phyloP scores from a whole-genome alignment of 768 basidiomycete genomes.

The Trametes coccinea region DNA sequence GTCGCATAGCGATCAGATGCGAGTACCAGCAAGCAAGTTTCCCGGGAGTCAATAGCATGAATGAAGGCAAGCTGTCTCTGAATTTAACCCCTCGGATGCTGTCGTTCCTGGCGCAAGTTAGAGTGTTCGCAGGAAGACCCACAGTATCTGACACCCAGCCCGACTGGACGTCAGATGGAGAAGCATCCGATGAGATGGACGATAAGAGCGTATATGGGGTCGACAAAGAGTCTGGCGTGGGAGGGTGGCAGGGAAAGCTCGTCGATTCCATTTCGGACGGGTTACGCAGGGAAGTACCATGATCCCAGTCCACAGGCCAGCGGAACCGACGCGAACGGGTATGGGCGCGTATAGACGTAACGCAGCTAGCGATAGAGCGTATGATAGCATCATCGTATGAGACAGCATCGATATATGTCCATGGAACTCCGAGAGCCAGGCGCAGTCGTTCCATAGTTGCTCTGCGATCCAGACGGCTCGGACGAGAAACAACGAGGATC shows the following conservation, averaged over 20 bases:
- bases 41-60: slow-evolving; percentile 55
- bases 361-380: slow-evolving; percentile 43
- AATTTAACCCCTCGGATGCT: slow-evolving; percentile 29
- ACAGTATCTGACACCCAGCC: too few species aligned
- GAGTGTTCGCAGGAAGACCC: slow-evolving; percentile 18
- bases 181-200: not conserved
- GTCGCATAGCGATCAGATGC: slow-evolving; percentile 54
- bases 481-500: slow-evolving; percentile 63
- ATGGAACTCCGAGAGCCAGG: slow-evolving; percentile 45
- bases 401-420: slow-evolving; percentile 56
- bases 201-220: too few species aligned
- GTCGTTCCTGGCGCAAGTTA: slow-evolving; percentile 43
- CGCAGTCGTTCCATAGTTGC: slow-evolving; percentile 58
- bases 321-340: slow-evolving; percentile 10
- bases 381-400: slow-evolving; percentile 43
- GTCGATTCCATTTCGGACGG: not conserved
- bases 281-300: not conserved
- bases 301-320: slow-evolving; percentile 26
- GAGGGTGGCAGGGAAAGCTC: not conserved
- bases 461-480: slow-evolving; percentile 54
- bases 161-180: too few species aligned
- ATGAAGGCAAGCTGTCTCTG: slow-evolving; percentile 39
- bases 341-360: slow-evolving; percentile 30
- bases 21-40: slow-evolving; percentile 76
- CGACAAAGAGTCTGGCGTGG: not conserved